Percentiles rank a stretch among this genome's conserved stretches.
phyloP scores from a whole-genome alignment of 306 rosid species.

The Prunus armeniaca region DNA sequence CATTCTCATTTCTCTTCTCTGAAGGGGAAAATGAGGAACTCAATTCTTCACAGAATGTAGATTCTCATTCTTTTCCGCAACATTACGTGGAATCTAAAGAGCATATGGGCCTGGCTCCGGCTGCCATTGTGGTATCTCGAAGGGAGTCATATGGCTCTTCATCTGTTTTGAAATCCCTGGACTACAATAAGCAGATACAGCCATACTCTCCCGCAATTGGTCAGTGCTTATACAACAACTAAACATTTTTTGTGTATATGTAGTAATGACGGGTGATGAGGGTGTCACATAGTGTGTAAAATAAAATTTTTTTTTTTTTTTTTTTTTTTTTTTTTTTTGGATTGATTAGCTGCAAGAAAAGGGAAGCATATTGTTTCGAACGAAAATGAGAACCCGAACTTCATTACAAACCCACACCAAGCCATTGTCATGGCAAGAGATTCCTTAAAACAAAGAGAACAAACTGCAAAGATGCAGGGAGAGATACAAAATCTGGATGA shows the following conservation, averaged over 20 bases:
- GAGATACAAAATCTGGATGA: slow-evolving; percentile 66
- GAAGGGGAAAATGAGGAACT: slow-evolving; percentile 91
- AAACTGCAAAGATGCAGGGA: slow-evolving; percentile 56
- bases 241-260: not conserved
- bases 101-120: slow-evolving; percentile 82
- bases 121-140: slow-evolving; percentile 70
- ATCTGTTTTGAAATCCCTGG: slow-evolving; percentile 63
- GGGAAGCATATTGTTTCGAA: slow-evolving; percentile 40
- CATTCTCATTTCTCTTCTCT: slow-evolving; percentile 69
- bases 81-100: slow-evolving; percentile 74
- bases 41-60: slow-evolving; percentile 75
- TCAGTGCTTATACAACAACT: slow-evolving; percentile 31
- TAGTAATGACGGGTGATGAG: too few species aligned
- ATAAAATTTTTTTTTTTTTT: too few species aligned
- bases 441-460: slow-evolving; percentile 84
- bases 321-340: not conserved
- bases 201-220: slow-evolving; percentile 66
- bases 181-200: slow-evolving; percentile 62
- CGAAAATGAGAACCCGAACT: slow-evolving; percentile 78
- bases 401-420: slow-evolving; percentile 60
- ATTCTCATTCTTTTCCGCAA: slow-evolving; percentile 88
- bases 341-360: slow-evolving; percentile 50
- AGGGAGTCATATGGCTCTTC: slow-evolving; percentile 61
- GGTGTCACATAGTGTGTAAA: too few species aligned
- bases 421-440: slow-evolving; percentile 89